Conservation (phyloP, 345 rosid species). For the Euclidium syriacum region DNA sequence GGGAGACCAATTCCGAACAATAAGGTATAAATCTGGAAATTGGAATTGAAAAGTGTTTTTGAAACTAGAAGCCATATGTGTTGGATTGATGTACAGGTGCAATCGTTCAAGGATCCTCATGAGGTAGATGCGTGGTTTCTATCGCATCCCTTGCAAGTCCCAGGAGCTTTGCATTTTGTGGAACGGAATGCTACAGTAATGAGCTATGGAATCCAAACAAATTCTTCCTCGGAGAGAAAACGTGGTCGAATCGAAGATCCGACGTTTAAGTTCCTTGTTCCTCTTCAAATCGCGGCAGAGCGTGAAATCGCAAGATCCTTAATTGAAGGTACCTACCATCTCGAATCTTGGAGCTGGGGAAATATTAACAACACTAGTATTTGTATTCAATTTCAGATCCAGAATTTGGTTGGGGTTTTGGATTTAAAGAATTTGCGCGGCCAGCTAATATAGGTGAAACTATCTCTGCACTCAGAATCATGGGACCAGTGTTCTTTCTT, state of each 20-base stretch:
- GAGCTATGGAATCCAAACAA: slow-evolving; percentile 80
- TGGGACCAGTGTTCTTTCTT: slow-evolving; percentile 82
- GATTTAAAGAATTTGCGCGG: slow-evolving; percentile 78
- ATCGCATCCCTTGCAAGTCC: slow-evolving; percentile 46
- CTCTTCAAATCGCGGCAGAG: slow-evolving; percentile 88
- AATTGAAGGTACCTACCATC: slow-evolving; percentile 57
- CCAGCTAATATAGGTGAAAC: slow-evolving; percentile 51
- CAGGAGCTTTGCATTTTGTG: slow-evolving; percentile 73
- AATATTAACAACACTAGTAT: too few relatives aligned
- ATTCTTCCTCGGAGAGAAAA: slow-evolving; percentile 52
- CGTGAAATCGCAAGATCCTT: slow-evolving; percentile 87
- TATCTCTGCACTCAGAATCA: slow-evolving; percentile 39
- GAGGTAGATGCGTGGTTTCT: slow-evolving; percentile 72
- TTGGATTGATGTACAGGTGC: slow-evolving; percentile 38
- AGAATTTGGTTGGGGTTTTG: slow-evolving; percentile 65
- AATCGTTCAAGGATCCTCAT: slow-evolving; percentile 38
- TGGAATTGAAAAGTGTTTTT: not conserved
- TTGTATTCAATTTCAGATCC: slow-evolving; percentile 59
- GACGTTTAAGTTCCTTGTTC: slow-evolving; percentile 76
- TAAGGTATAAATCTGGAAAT: slow-evolving; percentile 37
- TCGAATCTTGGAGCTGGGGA: too few relatives aligned
- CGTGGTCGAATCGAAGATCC: slow-evolving; percentile 79
- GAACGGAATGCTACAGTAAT: slow-evolving; percentile 51
- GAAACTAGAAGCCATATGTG: too few relatives aligned
- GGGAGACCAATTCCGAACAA: slow-evolving; percentile 49